phyloP scores from a whole-genome alignment of 2,329 filamentous ascomycete species.

The Lachnellula suecica region DNA sequence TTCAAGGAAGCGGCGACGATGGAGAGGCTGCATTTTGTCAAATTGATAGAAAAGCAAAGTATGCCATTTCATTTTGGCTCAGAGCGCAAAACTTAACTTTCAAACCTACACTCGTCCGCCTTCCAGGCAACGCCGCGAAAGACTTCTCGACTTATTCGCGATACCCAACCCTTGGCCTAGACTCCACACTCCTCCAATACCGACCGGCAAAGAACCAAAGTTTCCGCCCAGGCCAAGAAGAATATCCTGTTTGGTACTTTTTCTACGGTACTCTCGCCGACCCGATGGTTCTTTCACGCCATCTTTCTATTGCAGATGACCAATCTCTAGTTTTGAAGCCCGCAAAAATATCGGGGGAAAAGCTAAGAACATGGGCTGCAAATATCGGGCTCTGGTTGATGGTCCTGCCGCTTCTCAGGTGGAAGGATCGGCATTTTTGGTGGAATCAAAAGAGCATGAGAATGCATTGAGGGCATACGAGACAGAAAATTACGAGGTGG shows the following conservation, averaged over 20 bases:
- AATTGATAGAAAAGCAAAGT: conserved; percentile 19
- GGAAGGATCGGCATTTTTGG: conserved; percentile 33
- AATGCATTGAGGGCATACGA: conserved; percentile 36
- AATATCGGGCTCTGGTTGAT: conserved; percentile 40
- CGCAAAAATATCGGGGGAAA: conserved; percentile 33
- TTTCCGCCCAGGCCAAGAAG: conserved; percentile 15
- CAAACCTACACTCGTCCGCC: conserved; percentile 30
- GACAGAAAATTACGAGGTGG: conserved; percentile 39
- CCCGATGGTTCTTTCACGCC: conserved; percentile 28
- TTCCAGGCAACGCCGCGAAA: conserved; percentile 28
- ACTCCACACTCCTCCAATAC: conserved; percentile 32
- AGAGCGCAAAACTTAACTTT: conserved; percentile 15
- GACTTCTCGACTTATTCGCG: conserved; percentile 23
- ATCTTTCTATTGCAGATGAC: conserved; percentile 30
- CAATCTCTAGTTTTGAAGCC: conserved; percentile 23
- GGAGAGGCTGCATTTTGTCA: conserved; percentile 26
- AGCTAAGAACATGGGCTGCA: conserved; percentile 37
- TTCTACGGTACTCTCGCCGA: conserved; percentile 41
- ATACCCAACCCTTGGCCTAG: conserved; percentile 24
- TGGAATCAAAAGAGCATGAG: conserved; percentile 33
- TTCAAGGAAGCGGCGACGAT: conserved; percentile 19
- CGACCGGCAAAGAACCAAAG: conserved; percentile 18
- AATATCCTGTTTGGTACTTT: conserved; percentile 40
- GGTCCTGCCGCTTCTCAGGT: conserved; percentile 20
- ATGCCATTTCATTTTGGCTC: conserved; percentile 18